A percentile compares a stretch with the other conserved stretches of the same genome.
Conservation (phyloP, 1,284 basidiomycete species). For the Kalmanozyma brasiliensis region DNA sequence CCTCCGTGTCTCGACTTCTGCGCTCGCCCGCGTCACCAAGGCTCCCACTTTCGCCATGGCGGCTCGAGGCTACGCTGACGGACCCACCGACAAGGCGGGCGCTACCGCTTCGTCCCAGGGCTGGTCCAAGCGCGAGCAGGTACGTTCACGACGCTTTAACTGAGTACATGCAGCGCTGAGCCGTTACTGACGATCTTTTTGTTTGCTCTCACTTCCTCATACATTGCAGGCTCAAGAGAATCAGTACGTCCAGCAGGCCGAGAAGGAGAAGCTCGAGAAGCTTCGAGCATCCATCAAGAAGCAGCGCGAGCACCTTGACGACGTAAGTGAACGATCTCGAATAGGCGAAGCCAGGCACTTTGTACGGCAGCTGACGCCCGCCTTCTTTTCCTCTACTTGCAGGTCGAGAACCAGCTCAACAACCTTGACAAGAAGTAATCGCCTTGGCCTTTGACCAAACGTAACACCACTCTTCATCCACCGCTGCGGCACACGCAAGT, state of each 20-base stretch:
- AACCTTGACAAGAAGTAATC: conserved; percentile 54
- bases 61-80: conserved; percentile 51
- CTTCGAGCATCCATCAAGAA: conserved; percentile 55
- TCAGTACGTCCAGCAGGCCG: conserved; percentile 58
- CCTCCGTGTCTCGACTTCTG: conserved; percentile 43
- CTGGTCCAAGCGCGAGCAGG: conserved; percentile 60
- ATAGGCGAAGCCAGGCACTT: not conserved
- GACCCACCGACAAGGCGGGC: conserved; percentile 49
- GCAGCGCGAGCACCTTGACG: conserved; percentile 56
- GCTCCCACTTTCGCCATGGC: conserved; percentile 48
- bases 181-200: not conserved
- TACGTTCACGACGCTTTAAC: conserved; percentile 11
- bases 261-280: conserved; percentile 62
- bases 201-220: not conserved
- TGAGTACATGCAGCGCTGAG: too few species aligned
- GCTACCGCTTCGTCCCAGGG: conserved; percentile 49
- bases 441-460: too few species aligned
- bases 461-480: conserved; percentile 11
- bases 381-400: not conserved
- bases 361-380: not conserved
- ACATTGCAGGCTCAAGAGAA: conserved; percentile 47
- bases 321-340: conserved; percentile 34
- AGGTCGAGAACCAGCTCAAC: conserved; percentile 52
- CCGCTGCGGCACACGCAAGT: not conserved
- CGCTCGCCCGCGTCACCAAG: conserved; percentile 45